Conservation (phyloP, 768 basidiomycete genomes). For the Pleurotus sapidus region DNA sequence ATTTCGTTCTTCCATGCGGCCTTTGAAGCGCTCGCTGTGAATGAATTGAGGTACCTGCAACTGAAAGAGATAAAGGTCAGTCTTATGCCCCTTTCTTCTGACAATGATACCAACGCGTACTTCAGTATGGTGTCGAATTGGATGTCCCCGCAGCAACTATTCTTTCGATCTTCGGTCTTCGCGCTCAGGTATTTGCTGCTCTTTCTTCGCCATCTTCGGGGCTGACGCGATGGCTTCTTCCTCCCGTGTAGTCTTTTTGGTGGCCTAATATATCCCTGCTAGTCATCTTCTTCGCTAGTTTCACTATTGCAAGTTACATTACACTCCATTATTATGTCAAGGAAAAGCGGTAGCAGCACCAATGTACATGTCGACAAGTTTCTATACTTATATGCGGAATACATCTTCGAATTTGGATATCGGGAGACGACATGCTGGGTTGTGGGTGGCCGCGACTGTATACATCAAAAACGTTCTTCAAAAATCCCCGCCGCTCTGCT, state of each 20-base stretch:
- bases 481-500: too few relatives aligned
- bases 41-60: constrained; percentile 91
- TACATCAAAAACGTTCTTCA: too few relatives aligned
- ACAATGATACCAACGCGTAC: not conserved
- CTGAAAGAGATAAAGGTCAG: constrained; percentile 86
- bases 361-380: too few relatives aligned
- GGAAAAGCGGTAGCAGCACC: constrained; percentile 52
- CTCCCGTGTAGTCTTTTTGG: constrained; percentile 76
- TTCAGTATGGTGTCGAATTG: constrained; percentile 92
- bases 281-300: constrained; percentile 80
- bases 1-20: constrained; percentile 98
- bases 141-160: constrained; percentile 97
- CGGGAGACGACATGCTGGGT: too few relatives aligned
- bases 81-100: constrained; percentile 1
- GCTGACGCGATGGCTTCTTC: not conserved
- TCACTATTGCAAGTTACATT: constrained; percentile 75
- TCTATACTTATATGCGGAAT: too few relatives aligned
- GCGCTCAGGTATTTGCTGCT: constrained; percentile 59
- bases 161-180: constrained; percentile 89
- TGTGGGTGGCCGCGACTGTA: too few relatives aligned
- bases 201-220: constrained; percentile 15
- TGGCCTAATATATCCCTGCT: constrained; percentile 93
- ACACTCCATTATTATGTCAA: constrained; percentile 87
- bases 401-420: too few relatives aligned
- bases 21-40: constrained; percentile 96